phyloP scores from a whole-genome alignment of 2,329 filamentous ascomycete species.

The Ascochyta lentis region DNA sequence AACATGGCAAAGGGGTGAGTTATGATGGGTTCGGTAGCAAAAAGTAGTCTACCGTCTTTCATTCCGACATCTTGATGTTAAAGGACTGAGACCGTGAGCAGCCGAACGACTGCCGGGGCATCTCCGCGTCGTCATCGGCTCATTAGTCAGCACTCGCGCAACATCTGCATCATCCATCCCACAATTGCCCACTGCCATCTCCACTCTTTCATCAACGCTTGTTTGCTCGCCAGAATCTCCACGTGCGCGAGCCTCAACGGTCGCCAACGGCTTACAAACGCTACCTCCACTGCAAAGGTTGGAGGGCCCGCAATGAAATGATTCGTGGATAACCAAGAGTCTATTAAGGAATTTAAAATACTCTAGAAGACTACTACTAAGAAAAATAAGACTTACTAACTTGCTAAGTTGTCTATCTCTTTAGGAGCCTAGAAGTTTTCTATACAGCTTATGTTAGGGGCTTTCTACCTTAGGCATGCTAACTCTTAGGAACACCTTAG shows the following conservation, averaged over 20 bases:
- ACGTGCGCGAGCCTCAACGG: not conserved
- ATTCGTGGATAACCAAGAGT: constrained; percentile 1
- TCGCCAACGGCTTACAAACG: not conserved
- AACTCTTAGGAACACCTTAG: too few species aligned
- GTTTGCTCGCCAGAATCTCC: not conserved
- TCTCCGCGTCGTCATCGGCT: constrained; percentile 5
- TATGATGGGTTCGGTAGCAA: too few species aligned
- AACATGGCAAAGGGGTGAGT: constrained; percentile 12
- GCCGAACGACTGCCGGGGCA: not conserved
- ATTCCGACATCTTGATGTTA: too few species aligned
- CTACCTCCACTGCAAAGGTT: not conserved
- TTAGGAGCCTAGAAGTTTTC: too few species aligned
- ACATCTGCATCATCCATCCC: not conserved
- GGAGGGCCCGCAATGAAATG: not conserved
- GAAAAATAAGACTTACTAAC: too few species aligned
- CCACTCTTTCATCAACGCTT: not conserved
- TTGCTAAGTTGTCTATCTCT: too few species aligned
- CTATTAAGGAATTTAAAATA: too few species aligned
- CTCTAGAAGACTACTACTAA: too few species aligned
- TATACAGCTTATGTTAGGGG: too few species aligned
- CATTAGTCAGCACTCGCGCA: not conserved
- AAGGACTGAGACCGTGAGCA: not conserved
- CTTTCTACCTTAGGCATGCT: too few species aligned
- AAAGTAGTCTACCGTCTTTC: too few species aligned
- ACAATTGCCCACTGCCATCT: not conserved